phyloP scores from a whole-genome alignment of 345 rosid genomes.

The Eutrema heterophyllum region DNA sequence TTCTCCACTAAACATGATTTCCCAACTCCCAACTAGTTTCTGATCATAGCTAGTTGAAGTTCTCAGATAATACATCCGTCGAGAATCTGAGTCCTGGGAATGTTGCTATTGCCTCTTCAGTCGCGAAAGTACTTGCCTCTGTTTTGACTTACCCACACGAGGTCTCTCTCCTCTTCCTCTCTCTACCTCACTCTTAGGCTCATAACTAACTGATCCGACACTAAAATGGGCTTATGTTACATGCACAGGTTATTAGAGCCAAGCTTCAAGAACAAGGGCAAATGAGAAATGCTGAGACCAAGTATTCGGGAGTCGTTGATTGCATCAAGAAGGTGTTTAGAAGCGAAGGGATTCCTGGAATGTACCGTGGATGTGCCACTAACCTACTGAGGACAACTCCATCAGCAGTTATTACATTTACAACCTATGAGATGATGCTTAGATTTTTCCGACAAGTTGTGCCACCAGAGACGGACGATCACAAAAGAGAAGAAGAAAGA shows the following conservation, averaged over 20 bases:
- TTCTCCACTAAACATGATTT: not conserved
- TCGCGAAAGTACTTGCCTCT: constrained; percentile 81
- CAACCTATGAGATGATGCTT: constrained; percentile 76
- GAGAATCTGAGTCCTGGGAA: constrained; percentile 54
- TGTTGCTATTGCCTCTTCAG: constrained; percentile 77
- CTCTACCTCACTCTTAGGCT: not conserved
- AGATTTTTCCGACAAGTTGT: constrained; percentile 41
- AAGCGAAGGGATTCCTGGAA: constrained; percentile 67
- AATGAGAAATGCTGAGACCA: constrained; percentile 40
- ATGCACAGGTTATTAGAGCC: constrained; percentile 69
- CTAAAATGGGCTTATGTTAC: constrained; percentile 4
- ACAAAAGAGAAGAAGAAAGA: constrained; percentile 12
- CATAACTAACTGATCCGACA: not conserved
- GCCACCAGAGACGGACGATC: constrained; percentile 34
- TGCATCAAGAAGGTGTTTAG: constrained; percentile 68
- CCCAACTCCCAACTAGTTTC: constrained; percentile 1
- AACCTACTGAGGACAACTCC: constrained; percentile 79
- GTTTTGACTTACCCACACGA: constrained; percentile 88
- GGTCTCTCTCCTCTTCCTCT: constrained; percentile 39
- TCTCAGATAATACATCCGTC: constrained; percentile 56
- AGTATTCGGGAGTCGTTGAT: constrained; percentile 63
- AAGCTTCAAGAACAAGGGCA: constrained; percentile 98
- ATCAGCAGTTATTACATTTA: constrained; percentile 79
- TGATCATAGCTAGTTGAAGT: constrained; percentile 28
- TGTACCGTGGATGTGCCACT: constrained; percentile 85